Evolutionary conservation across 495 filamentous ascomycete species (phyloP).

Genomic region (Podospora anserina): DNA sequence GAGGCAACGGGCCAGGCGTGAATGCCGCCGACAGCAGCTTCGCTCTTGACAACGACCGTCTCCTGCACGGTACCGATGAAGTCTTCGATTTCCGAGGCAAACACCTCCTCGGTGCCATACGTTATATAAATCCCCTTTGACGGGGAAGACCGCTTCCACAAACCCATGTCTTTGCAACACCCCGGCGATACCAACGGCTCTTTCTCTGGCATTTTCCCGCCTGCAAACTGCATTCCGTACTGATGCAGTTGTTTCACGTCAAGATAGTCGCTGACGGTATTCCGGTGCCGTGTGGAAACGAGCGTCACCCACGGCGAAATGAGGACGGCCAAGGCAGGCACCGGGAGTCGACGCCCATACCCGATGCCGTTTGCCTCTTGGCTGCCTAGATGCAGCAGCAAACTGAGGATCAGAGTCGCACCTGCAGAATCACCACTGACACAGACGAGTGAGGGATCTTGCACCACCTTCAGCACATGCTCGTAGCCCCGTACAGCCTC

Average conservation of each 20-base stretch:
- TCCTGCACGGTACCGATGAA: conserved; percentile 48
- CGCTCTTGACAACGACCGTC: conserved; percentile 41
- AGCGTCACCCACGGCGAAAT: conserved; percentile 63
- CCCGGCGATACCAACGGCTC: conserved; percentile 66
- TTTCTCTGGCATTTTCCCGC: conserved; percentile 40
- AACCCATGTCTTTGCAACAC: conserved; percentile 56
- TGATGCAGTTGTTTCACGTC: conserved; percentile 51
- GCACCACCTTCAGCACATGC: conserved; percentile 54
- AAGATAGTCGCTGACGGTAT: conserved; percentile 62
- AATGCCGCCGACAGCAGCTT: conserved; percentile 58
- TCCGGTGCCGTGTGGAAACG: conserved; percentile 51
- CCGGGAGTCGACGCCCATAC: conserved; percentile 22
- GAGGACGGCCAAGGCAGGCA: conserved; percentile 51
- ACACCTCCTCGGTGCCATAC: conserved; percentile 69
- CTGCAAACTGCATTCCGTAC: conserved; percentile 65
- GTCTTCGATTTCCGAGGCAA: conserved; percentile 59
- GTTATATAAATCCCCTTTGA: conserved; percentile 57
- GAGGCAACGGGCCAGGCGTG: conserved; percentile 78
- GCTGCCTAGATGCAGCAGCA: conserved; percentile 57
- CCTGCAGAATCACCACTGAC: conserved; percentile 74
- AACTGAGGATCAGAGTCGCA: conserved; percentile 61
- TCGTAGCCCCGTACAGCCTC: conserved; percentile 64
- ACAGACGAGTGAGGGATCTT: conserved; percentile 55
- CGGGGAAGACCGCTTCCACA: conserved; percentile 63
- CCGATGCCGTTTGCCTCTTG: conserved; percentile 20